Evolutionary conservation across 495 filamentous ascomycete genomes (phyloP), one percentile per base, ranked within the genome.

Genomic region (Geopyxis carbonaria): DNA sequence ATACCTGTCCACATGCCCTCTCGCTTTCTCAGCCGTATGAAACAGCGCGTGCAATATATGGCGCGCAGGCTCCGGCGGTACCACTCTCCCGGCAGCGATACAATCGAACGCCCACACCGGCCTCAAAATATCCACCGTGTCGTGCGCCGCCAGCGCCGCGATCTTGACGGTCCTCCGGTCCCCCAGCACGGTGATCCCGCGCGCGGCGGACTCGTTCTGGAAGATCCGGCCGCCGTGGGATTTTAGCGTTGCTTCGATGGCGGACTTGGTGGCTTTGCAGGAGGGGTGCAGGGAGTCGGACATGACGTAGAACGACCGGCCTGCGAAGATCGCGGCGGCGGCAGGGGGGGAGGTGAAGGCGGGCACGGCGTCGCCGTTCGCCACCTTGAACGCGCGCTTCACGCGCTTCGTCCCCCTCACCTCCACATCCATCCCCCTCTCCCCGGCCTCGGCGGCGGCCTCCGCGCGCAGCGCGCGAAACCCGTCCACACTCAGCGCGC

Each of bases 161-260:
- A 89, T 86, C 49, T 85, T 84, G 38, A 95, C 82, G 10, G 81
- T 77, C 35, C 70, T 78, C 56, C 79, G 75, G 36, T 95, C 91
- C 2, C 76, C 85, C 31, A 99, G 61, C 43, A 78, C 69, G 22
- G 89, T 61, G 22, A 73, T 80, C 28, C 64, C 59, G 3, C 67
- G 57, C 11, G 60, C 66, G 8, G 74, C 68, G 31, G 59, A 73
- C 19, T 80, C 68, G 5, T 70, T 73, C 54, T 93, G 84, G 30
- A 74, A 77, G 30, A 93, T 69, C 25, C 63, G 72, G n/a, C 85
- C 89, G 16, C 89, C 91, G 40, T 95, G 72, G 15, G 73, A 66
- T 57, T 94, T 95, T 48, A 94, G 70, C 1, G 95, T 62, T 29
- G 75, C 67, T 55, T 95, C 86, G n/a, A 95, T 59, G 34, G 86